Base-by-base conservation (phyloP, 306 rosid genomes). In the Hippophae gyantsensis region DNA sequence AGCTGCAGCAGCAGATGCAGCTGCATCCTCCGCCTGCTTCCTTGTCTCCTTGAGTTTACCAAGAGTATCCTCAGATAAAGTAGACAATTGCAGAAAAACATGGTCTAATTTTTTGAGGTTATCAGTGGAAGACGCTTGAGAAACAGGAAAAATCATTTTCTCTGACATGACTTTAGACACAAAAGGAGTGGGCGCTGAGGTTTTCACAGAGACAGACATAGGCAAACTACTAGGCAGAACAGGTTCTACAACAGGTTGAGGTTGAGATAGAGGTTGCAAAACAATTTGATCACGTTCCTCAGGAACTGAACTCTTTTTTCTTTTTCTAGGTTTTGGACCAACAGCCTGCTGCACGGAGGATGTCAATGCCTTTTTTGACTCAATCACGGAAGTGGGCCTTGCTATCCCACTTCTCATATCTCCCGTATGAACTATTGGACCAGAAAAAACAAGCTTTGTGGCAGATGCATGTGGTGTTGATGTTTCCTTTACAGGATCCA, bases 21-120 rank as follows among this genome's bases (percentile, higher is more conserved):
- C 74, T 58, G 99, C 95, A 72, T 85, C 90, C 71, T 93, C 99
- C 7, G 99, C 99, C 63, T 69, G 68, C 56, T 72, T 63, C 71
- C 74, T 82, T 6, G 99, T 94, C 88, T 84, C 99, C 78, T 84
- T 76, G 57, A 89, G 74, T 77, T 88, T 88, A 26, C 44, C 41
- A 63, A 80, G 85, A 46, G 95, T 76, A 23, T 88, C 95, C 26
- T 82, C 96, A 38, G 94, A 80, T 60, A 86, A 52, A 63, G 45
- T 54, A 59, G 66, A 63, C 75, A 69, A 81, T 70, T 71, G 84
- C 73, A 75, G 71, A 60, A 82, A 55, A 54, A 64, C 77, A 66
- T 58, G 64, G 62, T 67, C 82, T 61, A 43, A 68, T 55, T 54
- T 78, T 76, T 68, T 83, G 63, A 62, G 74, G 57, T 57, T 71